These are phyloP conservation scores for Annulohypoxylon nitens DNA, from an alignment of 495 filamentous ascomycete species.

Conservation along the genomic window DNA sequence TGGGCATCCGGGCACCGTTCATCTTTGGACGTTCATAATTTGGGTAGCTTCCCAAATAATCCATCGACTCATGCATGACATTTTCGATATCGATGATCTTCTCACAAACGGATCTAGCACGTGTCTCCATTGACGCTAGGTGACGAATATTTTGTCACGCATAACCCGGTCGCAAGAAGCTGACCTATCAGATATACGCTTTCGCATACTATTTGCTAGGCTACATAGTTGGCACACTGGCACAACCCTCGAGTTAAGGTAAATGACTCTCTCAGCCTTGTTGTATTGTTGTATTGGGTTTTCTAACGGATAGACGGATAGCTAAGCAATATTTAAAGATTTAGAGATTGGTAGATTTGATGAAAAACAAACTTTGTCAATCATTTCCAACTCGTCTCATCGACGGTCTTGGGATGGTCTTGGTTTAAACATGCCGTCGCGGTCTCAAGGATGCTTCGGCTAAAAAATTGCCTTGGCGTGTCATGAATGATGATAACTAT, in stretches of 20 bases:
- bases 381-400: not conserved
- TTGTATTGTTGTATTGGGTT: not conserved
- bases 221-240: constrained; percentile 27
- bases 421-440: not conserved
- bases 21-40: not conserved
- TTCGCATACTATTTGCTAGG: constrained; percentile 31
- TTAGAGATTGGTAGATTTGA: not conserved
- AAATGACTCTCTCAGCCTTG: constrained; percentile 36
- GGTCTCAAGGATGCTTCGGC: constrained; percentile 23
- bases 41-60: not conserved
- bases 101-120: constrained; percentile 39
- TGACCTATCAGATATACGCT: constrained; percentile 28
- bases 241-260: constrained; percentile 10
- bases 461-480: constrained; percentile 31
- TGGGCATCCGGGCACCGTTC: too few species aligned
- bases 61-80: constrained; percentile 17
- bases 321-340: not conserved
- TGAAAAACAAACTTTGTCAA: not conserved
- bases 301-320: constrained; percentile 15
- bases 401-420: not conserved
- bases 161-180: constrained; percentile 25
- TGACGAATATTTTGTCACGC: constrained; percentile 25
- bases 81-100: constrained; percentile 17
- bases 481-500: constrained; percentile 60
- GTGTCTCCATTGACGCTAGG: constrained; percentile 24